These are phyloP conservation scores for Xylaria sp. DNA, from an alignment of 2,329 filamentous ascomycete genomes.

Conservation along the genomic window DNA sequence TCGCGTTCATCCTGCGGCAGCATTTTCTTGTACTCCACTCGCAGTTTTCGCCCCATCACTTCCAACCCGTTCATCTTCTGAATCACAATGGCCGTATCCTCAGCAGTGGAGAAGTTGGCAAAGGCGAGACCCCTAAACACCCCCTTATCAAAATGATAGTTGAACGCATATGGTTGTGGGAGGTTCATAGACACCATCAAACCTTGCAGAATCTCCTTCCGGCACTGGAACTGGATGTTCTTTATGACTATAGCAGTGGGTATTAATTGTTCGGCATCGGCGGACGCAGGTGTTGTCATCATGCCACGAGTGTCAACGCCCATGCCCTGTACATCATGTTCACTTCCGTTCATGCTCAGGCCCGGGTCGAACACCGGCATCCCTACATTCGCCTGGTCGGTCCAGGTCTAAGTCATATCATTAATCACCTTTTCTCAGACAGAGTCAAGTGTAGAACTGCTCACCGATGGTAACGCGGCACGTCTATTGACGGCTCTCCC, in stretches of 20 bases:
- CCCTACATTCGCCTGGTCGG: constrained; percentile 57
- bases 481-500: constrained; percentile 62
- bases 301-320: constrained; percentile 54
- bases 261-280: constrained; percentile 86
- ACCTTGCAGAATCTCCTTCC: constrained; percentile 92
- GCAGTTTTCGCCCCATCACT: constrained; percentile 89
- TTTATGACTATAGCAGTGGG: constrained; percentile 99
- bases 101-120: constrained; percentile 95
- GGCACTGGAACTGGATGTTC: constrained; percentile 98
- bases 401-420: constrained; percentile 58
- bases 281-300: constrained; percentile 56
- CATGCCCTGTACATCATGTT: constrained; percentile 50
- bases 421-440: constrained; percentile 13
- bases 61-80: constrained; percentile 96
- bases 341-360: constrained; percentile 53
- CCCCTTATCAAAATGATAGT: constrained; percentile 98
- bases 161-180: constrained; percentile 96
- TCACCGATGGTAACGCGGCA: constrained; percentile 77
- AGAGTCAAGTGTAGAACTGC: constrained; percentile 50
- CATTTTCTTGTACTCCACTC: constrained; percentile 99
- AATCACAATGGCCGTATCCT: constrained; percentile 93
- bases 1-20: constrained; percentile 93
- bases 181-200: constrained; percentile 95
- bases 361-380: constrained; percentile 53
- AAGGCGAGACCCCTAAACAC: constrained; percentile 96